Percentiles rank a stretch among this genome's conserved stretches.
phyloP scores from a whole-genome alignment of 495 filamentous ascomycete species.

The Pyrenula massariospora region DNA sequence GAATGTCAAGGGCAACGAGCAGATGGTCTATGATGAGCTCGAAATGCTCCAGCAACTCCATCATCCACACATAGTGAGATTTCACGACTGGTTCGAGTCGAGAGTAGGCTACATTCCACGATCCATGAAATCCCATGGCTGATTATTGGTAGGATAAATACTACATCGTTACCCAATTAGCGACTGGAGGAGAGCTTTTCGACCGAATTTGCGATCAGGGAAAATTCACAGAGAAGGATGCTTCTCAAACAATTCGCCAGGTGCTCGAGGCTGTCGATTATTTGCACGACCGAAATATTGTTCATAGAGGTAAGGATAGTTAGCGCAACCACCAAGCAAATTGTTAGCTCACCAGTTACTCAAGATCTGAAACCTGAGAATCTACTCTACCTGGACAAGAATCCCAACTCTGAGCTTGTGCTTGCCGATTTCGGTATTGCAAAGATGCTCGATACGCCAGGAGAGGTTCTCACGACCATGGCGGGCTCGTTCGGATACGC shows the following conservation, averaged over 20 bases:
- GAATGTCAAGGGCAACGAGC: slow-evolving; percentile 95
- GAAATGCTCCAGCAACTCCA: slow-evolving; percentile 79
- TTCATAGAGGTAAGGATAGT: slow-evolving; percentile 68
- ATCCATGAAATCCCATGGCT: background rate
- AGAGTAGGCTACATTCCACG: slow-evolving; percentile 31
- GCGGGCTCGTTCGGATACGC: slow-evolving; percentile 98
- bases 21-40: slow-evolving; percentile 97
- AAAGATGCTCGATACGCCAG: slow-evolving; percentile 87
- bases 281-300: slow-evolving; percentile 87
- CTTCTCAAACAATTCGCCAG: slow-evolving; percentile 90
- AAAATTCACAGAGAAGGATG: slow-evolving; percentile 98
- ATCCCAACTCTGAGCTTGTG: slow-evolving; percentile 70
- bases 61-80: slow-evolving; percentile 94
- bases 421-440: slow-evolving; percentile 98
- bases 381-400: slow-evolving; percentile 78
- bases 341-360: background rate
- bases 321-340: background rate
- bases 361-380: slow-evolving; percentile 97
- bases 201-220: slow-evolving; percentile 97
- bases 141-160: slow-evolving; percentile 73
- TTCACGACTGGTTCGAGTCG: slow-evolving; percentile 99
- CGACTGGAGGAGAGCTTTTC: slow-evolving; percentile 93
- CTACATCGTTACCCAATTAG: slow-evolving; percentile 97
- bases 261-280: slow-evolving; percentile 92
- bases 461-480: slow-evolving; percentile 94